Evolutionary conservation across 257 asterid species (phyloP), one percentile per base, ranked within the genome.

Genomic region (Plantago ovata): DNA sequence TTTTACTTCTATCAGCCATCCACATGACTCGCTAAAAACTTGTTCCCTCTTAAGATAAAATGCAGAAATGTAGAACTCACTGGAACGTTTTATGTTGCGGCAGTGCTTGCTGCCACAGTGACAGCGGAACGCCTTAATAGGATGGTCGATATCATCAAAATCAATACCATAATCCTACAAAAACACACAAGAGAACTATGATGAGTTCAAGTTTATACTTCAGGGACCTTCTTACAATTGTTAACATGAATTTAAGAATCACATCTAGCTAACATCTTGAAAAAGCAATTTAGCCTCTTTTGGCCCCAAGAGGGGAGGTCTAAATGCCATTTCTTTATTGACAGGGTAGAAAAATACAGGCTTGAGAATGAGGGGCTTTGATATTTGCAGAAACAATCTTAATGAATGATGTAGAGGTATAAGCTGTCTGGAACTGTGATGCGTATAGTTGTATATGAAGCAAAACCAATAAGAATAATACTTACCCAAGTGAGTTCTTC

Each of bases 401-500:
- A 19, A 21, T 28, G 7, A 28, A 28, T 6, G 36, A 28, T 3
- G 7, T 28, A 28, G 36, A 28, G 36, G 36, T 28, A 28, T 6
- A 4, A 28, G 36, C 36, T 28, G 2, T 28, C 36, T 28, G 36
- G 36, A 28, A 28, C 36, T 28, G 36, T 28, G 36, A 28, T 28
- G 36, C n/a, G n/a, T n/a, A n/a, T n/a, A n/a, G n/a, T n/a, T 28
- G 36, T 28, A 44, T 15, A 10, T 18, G 12, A 44, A 46, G 46
- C 61, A 49, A 47, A 21, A 53, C 16, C 46, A 38, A 41, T 19
- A 16, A 55, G 49, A 50, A 28, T 28, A 8, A 8, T 28, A 3
- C 85, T 66, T 70, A 88, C 98, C 98, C 96, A 85, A 59, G 94
- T 92, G 59, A 92, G 95, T 76, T 92, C 98, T 76, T 92, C 98